phyloP scores from a whole-genome alignment of 176 grass and related monocot species.

The Lolium rigidum region DNA sequence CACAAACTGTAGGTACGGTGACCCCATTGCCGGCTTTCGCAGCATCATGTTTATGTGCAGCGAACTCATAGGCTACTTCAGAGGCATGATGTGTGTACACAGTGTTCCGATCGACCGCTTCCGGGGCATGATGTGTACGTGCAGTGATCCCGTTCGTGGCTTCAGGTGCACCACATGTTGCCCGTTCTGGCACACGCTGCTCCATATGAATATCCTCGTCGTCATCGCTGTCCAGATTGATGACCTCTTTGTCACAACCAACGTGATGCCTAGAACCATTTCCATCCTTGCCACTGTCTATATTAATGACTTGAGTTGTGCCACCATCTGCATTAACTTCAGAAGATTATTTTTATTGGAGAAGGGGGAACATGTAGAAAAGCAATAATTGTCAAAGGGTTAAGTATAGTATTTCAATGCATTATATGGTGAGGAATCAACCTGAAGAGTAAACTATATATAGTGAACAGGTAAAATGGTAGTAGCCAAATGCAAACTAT shows the following conservation, averaged over 20 bases:
- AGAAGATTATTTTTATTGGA: conserved; percentile 20
- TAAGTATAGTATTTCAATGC: conserved; percentile 36
- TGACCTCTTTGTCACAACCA: neutral
- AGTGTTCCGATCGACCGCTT: neutral
- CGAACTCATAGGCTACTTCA: neutral
- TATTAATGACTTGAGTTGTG: conserved; percentile 15
- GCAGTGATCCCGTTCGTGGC: neutral
- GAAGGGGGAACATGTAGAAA: conserved; percentile 15
- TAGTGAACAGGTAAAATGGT: conserved; percentile 18
- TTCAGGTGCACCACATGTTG: neutral
- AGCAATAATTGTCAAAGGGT: neutral
- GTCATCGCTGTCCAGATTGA: conserved; percentile 44
- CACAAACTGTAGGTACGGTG: neutral
- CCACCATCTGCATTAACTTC: conserved; percentile 20
- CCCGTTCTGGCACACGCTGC: conserved; percentile 9
- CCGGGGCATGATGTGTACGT: neutral
- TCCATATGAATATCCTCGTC: conserved; percentile 25
- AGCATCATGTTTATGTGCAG: neutral
- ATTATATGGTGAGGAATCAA: neutral
- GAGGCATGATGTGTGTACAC: neutral
- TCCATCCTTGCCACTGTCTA: conserved; percentile 35
- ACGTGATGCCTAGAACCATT: neutral
- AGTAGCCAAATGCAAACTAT: conserved; percentile 6
- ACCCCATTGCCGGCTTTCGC: conserved; percentile 5
- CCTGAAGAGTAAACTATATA: neutral